Evolutionary conservation across 148 eudicot species (phyloP).

Genomic region (Heliosperma pusillum): DNA sequence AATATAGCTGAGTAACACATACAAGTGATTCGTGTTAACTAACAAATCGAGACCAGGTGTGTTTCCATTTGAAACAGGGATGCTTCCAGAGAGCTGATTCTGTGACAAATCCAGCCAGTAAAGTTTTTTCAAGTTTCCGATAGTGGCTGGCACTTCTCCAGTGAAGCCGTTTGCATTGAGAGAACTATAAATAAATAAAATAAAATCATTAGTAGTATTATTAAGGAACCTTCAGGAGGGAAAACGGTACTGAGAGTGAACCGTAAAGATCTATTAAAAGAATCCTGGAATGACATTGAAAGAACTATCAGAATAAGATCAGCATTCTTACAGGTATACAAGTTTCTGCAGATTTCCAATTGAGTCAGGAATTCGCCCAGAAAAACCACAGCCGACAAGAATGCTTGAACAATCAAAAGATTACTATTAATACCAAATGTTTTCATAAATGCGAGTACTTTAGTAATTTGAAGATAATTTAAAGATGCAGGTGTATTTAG

Average conservation of each 20-base stretch:
- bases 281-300: background rate
- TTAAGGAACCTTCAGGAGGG: background rate
- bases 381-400: constrained; percentile 73
- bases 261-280: background rate
- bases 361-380: constrained; percentile 69
- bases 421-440: background rate
- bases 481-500: constrained; percentile 1
- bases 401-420: constrained; percentile 37
- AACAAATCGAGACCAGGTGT: constrained; percentile 63
- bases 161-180: constrained; percentile 62
- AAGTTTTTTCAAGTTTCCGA: constrained; percentile 57
- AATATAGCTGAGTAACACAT: constrained; percentile 27
- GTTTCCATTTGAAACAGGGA: constrained; percentile 64
- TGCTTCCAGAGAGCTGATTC: constrained; percentile 61
- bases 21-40: constrained; percentile 67
- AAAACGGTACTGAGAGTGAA: too few species aligned
- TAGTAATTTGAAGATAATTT: background rate
- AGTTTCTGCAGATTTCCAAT: constrained; percentile 67
- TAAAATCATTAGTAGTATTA: background rate
- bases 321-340: constrained; percentile 53
- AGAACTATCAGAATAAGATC: background rate
- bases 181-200: constrained; percentile 45
- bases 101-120: constrained; percentile 78
- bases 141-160: constrained; percentile 62
- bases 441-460: background rate